Base-by-base conservation (phyloP, 2,329 filamentous ascomycete genomes). In the Tolypocladium endophyticum region DNA sequence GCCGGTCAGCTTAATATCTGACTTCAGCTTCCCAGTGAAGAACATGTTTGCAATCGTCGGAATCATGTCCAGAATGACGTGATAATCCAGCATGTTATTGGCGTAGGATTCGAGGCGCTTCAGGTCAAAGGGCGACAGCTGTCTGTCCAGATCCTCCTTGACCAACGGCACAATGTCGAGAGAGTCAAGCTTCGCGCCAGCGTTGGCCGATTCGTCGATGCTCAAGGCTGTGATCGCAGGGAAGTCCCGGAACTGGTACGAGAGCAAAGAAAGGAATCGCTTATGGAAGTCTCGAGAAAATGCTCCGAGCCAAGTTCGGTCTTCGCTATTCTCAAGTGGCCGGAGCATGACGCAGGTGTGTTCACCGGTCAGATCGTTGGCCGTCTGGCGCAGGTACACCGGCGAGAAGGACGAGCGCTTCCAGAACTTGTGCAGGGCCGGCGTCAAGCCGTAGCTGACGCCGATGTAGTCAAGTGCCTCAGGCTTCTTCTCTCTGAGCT, bases 341-440 rank as follows among this genome's bases (percentile, higher is more conserved):
- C 91, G 86, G 56, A 99, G 82, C 95, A 99, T 99, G 35, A 99
- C 93, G 71, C 92, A 97, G 0, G 94, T 96, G 72, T 99, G 94
- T 74, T 99, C 94, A 59, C 94, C 94, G 0, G 95, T 99, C 54
- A 99, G 81, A 60, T 97, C 94, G 71, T 97, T 99, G 57, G 94
- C 82, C 2, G 95, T 99, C 77, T 99, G 94, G 39, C 94, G 85
- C 18, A 99, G 82, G 69, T 99, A 99, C 0, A 99, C 90, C 0
- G 94, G 94, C 2, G 87, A 85, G 72, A 97, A 99, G 0, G 81
- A 80, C 20, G 88, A 85, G 41, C 89, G 88, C 76, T 97, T 96
- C 94, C 94, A 99, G 80, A 99, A 99, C 70, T 90, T 95, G 77
- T 96, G 94, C 18, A 99, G 84, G 18, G 85, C 81, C 45, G 87